phyloP scores from a whole-genome alignment of 1,139 yeast species.

The Sporopachydermia cereana region DNA sequence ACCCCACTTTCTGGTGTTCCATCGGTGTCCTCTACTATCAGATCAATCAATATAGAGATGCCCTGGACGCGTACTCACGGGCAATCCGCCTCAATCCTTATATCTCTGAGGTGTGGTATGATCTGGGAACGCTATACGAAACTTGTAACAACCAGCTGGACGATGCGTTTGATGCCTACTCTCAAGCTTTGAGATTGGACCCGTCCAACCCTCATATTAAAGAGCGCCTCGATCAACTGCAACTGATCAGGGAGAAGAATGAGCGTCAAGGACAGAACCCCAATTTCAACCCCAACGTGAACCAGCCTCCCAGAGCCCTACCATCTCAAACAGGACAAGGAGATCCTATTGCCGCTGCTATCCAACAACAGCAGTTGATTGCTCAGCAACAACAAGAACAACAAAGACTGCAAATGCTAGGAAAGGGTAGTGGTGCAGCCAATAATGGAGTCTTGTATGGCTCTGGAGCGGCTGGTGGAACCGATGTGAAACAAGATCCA shows the following conservation, averaged over 20 bases:
- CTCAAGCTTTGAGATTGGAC: conserved; percentile 90
- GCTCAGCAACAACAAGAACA: conserved; percentile 11
- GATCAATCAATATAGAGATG: conserved; percentile 91
- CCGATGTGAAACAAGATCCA: conserved; percentile 8
- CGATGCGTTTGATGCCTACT: conserved; percentile 94
- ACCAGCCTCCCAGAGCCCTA: conserved; percentile 36
- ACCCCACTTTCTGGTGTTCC: conserved; percentile 98
- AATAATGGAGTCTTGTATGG: conserved; percentile 6
- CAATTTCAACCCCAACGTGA: conserved; percentile 26
- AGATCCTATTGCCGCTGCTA: conserved; percentile 27
- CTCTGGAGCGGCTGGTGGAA: conserved; percentile 5
- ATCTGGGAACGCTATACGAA: conserved; percentile 90
- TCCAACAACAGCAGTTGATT: conserved; percentile 22
- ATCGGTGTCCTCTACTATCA: conserved; percentile 95
- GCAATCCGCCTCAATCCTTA: conserved; percentile 93
- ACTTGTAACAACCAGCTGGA: conserved; percentile 91
- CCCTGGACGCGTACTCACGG: conserved; percentile 92
- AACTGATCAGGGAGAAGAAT: conserved; percentile 59
- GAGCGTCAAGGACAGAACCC: conserved; percentile 33
- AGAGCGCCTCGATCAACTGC: conserved; percentile 78
- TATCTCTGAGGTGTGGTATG: conserved; percentile 97
- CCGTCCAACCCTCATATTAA: conserved; percentile 92
- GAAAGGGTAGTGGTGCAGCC: background rate
- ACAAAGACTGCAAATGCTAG: conserved; percentile 11
- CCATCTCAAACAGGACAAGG: conserved; percentile 58